phyloP scores from a whole-genome alignment of 2,329 filamentous ascomycete genomes.

The Verticillium dahliae region DNA sequence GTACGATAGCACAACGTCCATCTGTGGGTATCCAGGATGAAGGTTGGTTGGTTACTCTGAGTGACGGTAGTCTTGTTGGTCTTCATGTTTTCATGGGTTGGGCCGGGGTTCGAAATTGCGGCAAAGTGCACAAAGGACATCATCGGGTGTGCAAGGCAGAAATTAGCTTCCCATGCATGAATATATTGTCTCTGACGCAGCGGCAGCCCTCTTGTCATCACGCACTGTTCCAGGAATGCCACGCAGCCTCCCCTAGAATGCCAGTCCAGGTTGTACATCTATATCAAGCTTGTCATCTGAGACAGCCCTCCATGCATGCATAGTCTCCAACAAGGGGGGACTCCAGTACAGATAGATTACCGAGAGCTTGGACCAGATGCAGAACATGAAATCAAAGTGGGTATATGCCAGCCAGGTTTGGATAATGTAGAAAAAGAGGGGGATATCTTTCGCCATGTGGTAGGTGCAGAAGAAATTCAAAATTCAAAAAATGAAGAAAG shows the following conservation, averaged over 20 bases:
- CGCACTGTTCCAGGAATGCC: neutral
- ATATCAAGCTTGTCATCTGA: neutral
- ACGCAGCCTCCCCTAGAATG: neutral
- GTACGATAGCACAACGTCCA: neutral
- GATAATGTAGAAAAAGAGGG: neutral
- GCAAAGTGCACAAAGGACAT: no score
- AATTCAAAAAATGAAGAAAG: slow-evolving; percentile 3
- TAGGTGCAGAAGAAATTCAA: slow-evolving; percentile 7
- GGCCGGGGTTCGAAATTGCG: no score
- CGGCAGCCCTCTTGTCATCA: neutral
- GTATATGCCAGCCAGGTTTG: slow-evolving; percentile 7
- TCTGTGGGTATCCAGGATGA: neutral
- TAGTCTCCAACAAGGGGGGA: neutral
- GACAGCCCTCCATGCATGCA: neutral
- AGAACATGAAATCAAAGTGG: neutral
- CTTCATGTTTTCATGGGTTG: no score
- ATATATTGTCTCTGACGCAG: neutral
- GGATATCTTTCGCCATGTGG: slow-evolving; percentile 1
- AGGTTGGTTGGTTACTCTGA: neutral
- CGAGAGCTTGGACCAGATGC: neutral
- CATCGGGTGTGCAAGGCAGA: no score
- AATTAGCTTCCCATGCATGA: neutral
- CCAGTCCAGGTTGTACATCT: neutral
- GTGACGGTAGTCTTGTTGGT: no score
- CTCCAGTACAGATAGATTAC: neutral